These are phyloP conservation scores for Durio zibethinus DNA, from an alignment of 345 rosid species.

Conservation along the genomic window DNA sequence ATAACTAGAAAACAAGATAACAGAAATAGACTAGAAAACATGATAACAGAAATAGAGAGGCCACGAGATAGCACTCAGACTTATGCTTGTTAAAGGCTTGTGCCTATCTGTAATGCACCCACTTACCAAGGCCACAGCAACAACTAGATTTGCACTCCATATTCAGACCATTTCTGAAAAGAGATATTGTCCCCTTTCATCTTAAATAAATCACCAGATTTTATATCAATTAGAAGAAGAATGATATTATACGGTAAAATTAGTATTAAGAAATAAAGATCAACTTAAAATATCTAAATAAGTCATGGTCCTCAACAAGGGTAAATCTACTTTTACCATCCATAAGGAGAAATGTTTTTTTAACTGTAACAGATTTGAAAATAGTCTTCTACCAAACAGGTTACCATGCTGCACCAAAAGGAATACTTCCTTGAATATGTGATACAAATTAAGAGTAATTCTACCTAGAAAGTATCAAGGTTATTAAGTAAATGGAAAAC, in stretches of 20 bases:
- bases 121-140: not conserved
- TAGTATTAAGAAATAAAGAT: not conserved
- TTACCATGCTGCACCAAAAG: not conserved
- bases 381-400: not conserved
- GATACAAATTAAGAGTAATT: slow-evolving; percentile 3
- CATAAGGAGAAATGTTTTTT: not conserved
- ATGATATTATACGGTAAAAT: not conserved
- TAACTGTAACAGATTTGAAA: not conserved
- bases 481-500: slow-evolving; percentile 19
- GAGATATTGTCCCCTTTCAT: not conserved
- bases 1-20: not conserved
- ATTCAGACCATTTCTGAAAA: not conserved
- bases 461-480: not conserved
- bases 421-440: not conserved
- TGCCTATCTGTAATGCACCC: not conserved
- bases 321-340: not conserved
- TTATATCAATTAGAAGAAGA: not conserved
- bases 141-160: not conserved
- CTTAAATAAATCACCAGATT: not conserved
- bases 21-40: not conserved
- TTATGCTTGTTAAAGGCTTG: not conserved
- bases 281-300: not conserved
- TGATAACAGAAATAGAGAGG: not conserved
- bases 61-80: not conserved
- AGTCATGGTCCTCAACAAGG: not conserved